A percentile compares a stretch with the other conserved stretches of the same genome.
These are phyloP conservation scores for Lablab purpureus DNA, from an alignment of 306 rosid species.

Conservation along the genomic window DNA sequence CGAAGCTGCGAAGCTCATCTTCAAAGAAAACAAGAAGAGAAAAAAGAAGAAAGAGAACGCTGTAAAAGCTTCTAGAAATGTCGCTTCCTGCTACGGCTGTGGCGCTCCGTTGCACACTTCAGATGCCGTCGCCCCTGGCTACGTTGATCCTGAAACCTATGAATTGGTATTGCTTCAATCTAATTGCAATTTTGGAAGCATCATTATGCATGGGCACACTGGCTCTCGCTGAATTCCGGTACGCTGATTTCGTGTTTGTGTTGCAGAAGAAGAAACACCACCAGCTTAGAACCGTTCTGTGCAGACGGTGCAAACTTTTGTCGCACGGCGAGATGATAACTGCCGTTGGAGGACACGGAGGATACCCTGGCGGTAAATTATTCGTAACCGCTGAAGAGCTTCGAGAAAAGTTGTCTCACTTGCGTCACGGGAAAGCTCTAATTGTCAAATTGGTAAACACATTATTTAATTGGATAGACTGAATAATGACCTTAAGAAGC, in stretches of 20 bases:
- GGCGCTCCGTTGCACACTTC: slow-evolving; percentile 90
- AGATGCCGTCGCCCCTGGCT: slow-evolving; percentile 80
- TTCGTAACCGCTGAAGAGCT: slow-evolving; percentile 86
- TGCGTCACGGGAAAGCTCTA: slow-evolving; percentile 78
- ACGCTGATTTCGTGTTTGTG: slow-evolving; percentile 15
- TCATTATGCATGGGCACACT: neutral
- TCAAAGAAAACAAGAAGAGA: slow-evolving; percentile 55
- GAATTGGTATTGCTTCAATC: slow-evolving; percentile 57
- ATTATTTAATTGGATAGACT: slow-evolving; percentile 8
- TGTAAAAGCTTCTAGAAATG: slow-evolving; percentile 54
- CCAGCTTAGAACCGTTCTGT: slow-evolving; percentile 84
- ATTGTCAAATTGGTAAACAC: slow-evolving; percentile 78
- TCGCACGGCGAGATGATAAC: slow-evolving; percentile 96
- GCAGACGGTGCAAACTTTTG: slow-evolving; percentile 81
- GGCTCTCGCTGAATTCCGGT: neutral
- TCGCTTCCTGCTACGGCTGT: slow-evolving; percentile 81
- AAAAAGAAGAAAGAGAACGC: slow-evolving; percentile 63
- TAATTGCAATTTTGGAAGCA: neutral
- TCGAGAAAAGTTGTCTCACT: slow-evolving; percentile 78
- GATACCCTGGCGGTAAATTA: slow-evolving; percentile 85
- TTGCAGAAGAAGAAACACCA: slow-evolving; percentile 93
- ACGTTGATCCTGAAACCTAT: slow-evolving; percentile 70
- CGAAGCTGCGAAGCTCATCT: slow-evolving; percentile 69
- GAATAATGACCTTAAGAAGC: slow-evolving; percentile 26
- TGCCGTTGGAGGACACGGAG: slow-evolving; percentile 97